Evolutionary conservation across 2,329 filamentous ascomycete species (phyloP), one percentile per base, ranked within the genome.

Genomic region (Colletotrichum sp.): DNA sequence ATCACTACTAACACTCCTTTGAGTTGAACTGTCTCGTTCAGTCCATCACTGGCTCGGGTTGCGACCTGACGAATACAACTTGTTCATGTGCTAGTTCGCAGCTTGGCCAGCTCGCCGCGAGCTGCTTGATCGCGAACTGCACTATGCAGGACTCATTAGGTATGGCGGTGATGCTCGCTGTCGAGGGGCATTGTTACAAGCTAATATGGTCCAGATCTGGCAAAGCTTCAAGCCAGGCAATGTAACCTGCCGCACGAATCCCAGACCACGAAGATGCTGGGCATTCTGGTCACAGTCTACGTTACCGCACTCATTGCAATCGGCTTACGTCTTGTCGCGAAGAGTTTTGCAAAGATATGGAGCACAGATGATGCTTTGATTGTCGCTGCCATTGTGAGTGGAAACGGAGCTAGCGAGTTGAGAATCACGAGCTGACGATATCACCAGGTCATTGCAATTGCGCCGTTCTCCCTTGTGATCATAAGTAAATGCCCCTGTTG

Each of bases 101-200:
- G 7, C 74, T 77, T 9, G 67, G 62, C 6, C 74, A 70, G 16
- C 16, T 70, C 10, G 55, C 70, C 9, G 76, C 52, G 4, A 39
- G 61, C 10, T 77, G 76, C 30, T 6, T 77, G 28, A n/a, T 74
- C 13, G 76, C 70, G 3, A 77, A 77, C 7, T 77, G 76, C 32
- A 77, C 76, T 6, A 76, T 76, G 76, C 74, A 77, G 18, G 76
- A 77, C 18, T 74, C 76, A n/a, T 30, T 77, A 13, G 76, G 76
- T 77, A 36, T 27, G 22, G 15, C 16, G 22, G n/a, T 13, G 36
- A 18, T 25, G 1, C n/a, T 27, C n/a, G 8, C 10, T 43, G 10
- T 43, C 12, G 9, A 43, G 55, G 6, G 22, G 25, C 22, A 22
- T 22, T 16, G 1, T 32, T 22, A 30, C 22, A 12, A n/a, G n/a